A percentile compares a stretch with the other conserved stretches of the same genome.
Evolutionary conservation across 2,329 filamentous ascomycete species (phyloP).

Genomic region (Dothidotthia symphoricarpi): DNA sequence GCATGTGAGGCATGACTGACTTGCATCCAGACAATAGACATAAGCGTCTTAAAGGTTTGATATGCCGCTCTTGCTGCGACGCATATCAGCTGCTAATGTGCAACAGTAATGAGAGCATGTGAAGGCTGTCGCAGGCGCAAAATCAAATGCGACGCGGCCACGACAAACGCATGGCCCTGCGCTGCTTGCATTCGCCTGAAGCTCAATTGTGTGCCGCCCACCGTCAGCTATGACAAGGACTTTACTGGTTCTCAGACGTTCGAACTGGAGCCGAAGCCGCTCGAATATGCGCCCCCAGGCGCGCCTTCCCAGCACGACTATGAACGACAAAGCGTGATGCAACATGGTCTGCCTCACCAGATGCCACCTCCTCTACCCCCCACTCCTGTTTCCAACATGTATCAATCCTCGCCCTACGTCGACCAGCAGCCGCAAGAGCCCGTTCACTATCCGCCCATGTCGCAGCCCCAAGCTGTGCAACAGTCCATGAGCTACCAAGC

Average conservation of each 20-base stretch:
- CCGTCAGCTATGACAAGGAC: slow-evolving; percentile 70
- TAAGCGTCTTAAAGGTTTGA: slow-evolving; percentile 86
- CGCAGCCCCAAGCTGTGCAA: slow-evolving; percentile 31
- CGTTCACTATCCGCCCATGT: slow-evolving; percentile 40
- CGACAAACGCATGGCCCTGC: slow-evolving; percentile 96
- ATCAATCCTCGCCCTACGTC: slow-evolving; percentile 38
- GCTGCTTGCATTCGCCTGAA: slow-evolving; percentile 90
- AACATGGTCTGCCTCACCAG: slow-evolving; percentile 29
- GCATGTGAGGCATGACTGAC: too few relatives aligned
- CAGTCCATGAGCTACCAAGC: slow-evolving; percentile 38
- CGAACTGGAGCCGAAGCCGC: slow-evolving; percentile 41
- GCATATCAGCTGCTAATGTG: slow-evolving; percentile 22
- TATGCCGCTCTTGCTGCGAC: not conserved
- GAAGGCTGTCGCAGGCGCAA: slow-evolving; percentile 93
- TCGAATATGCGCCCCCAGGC: slow-evolving; percentile 42
- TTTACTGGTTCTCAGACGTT: slow-evolving; percentile 44
- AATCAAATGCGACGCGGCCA: slow-evolving; percentile 97
- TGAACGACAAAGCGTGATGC: slow-evolving; percentile 33
- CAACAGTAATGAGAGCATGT: slow-evolving; percentile 88
- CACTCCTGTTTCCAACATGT: slow-evolving; percentile 35
- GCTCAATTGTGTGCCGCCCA: slow-evolving; percentile 87
- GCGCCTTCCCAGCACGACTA: slow-evolving; percentile 45
- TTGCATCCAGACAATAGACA: slow-evolving; percentile 70
- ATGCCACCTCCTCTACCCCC: slow-evolving; percentile 27
- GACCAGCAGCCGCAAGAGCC: slow-evolving; percentile 36